A percentile compares a stretch with the other conserved stretches of the same genome.
Conservation (phyloP, 805 yeast genomes). For the Kluyveromyces lactis region DNA sequence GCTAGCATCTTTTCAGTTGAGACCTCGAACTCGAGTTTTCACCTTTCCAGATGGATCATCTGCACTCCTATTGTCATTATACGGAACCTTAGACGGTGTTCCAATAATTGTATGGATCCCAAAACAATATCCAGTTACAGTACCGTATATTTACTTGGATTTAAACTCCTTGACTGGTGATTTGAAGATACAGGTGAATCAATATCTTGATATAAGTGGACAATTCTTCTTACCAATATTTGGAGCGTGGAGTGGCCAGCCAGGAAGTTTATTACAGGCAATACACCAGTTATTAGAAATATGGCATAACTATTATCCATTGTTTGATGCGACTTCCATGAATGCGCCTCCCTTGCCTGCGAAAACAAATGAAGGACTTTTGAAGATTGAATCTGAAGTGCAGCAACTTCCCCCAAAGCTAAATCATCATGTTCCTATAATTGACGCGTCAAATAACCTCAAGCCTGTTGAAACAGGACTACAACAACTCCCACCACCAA, state of each 20-base stretch:
- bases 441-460: too few species aligned
- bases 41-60: constrained; percentile 51
- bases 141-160: constrained; percentile 60
- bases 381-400: background rate
- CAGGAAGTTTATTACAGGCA: constrained; percentile 9
- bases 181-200: constrained; percentile 48
- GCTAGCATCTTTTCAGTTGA: constrained; percentile 45
- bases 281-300: constrained; percentile 11
- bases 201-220: constrained; percentile 65
- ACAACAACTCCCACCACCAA: background rate
- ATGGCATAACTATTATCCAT: constrained; percentile 1
- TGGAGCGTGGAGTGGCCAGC: constrained; percentile 43
- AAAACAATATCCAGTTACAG: constrained; percentile 51
- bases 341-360: constrained; percentile 21
- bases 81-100: constrained; percentile 43
- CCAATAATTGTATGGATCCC: constrained; percentile 78
- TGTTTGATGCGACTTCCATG: background rate
- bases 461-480: too few species aligned
- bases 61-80: constrained; percentile 51
- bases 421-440: background rate
- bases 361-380: constrained; percentile 6
- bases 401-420: background rate
- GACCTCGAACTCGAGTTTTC: constrained; percentile 61
- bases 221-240: constrained; percentile 60
- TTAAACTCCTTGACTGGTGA: constrained; percentile 36